Evolutionary conservation across 495 filamentous ascomycete species (phyloP), one percentile per base, ranked within the genome.

Genomic region (Hypoxylon intermedium): DNA sequence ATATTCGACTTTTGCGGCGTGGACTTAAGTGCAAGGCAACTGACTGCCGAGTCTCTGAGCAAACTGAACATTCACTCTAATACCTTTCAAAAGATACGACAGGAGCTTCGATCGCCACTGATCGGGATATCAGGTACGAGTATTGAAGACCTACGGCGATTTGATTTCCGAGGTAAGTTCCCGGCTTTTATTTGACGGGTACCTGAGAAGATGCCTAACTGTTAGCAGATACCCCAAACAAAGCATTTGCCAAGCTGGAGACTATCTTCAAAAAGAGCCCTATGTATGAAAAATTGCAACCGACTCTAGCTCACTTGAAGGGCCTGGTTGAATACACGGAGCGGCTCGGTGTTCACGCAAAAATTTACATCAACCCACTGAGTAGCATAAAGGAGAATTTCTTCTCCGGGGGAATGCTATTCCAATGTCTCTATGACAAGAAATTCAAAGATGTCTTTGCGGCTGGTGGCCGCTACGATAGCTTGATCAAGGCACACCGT

Each of bases 341-440:
- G 67, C 81, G 83, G 16, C 88, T 96, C 51, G 83, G 84, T 9
- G 81, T 98, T 3, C 79, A 83, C 43, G 84, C 84, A 31, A 95
- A 93, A 66, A 79, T 95, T 19, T 97, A 91, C 67, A 77, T 98
- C 60, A 89, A 83, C 54, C 92, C 93, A 4, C 81, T 98, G 9
- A 89, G 88, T 61, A 95, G 89, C 67, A 82, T 93, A 64, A 96
- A 97, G 69, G 93, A 96, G 65, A 89, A 89, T 41, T 97, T 98
- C 73, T 98, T 94, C 74, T 79, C 83, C 31, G 91, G 90, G 6
- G 92, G 93, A 30, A 79, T 98, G 16, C 75, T 98, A 20, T 98
- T 98, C 69, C 87, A 95, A 60, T 98, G 93, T 60, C 72, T 97
- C 0, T 92, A 91, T 63, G 95, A 98, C 73, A 87, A 81, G 51